Percentiles rank a stretch among this genome's conserved stretches.
phyloP scores from a whole-genome alignment of 495 filamentous ascomycete species.

The Hypoxylon lienhwacheense region DNA sequence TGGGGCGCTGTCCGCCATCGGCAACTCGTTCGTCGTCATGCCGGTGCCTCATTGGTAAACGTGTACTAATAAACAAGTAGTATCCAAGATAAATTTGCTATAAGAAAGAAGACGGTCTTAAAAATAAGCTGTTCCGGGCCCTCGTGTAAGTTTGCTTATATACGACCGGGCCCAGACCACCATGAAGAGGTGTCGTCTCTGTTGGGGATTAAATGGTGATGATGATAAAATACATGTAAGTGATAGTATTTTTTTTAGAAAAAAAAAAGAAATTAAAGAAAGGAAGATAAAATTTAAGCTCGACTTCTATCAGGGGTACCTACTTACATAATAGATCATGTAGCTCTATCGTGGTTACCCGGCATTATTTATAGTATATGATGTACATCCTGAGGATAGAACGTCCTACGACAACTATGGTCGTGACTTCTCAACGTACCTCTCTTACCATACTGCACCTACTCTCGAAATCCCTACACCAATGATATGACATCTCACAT shows the following conservation, averaged over 20 bases:
- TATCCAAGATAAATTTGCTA: slow-evolving; percentile 4
- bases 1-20: slow-evolving; percentile 17
- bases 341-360: neutral
- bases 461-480: too few relatives aligned
- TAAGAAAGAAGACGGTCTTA: slow-evolving; percentile 9
- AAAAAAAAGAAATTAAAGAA: neutral
- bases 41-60: slow-evolving; percentile 20
- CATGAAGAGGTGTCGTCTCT: slow-evolving; percentile 16
- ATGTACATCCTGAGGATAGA: neutral
- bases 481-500: neutral
- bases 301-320: neutral
- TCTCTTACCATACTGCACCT: neutral
- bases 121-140: slow-evolving; percentile 13
- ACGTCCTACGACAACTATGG: neutral
- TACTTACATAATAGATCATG: neutral
- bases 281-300: neutral
- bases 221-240: neutral
- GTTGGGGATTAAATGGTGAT: slow-evolving; percentile 16
- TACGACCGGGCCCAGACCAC: slow-evolving; percentile 26
- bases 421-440: neutral
- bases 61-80: slow-evolving; percentile 8
- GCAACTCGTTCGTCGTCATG: slow-evolving; percentile 20
- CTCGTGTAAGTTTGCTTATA: slow-evolving; percentile 6
- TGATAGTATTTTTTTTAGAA: neutral
- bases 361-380: neutral